Evolutionary conservation across 208 protist genomes (phyloP), one percentile per base, ranked within the genome.

Genomic region (Leishmania arabica): DNA sequence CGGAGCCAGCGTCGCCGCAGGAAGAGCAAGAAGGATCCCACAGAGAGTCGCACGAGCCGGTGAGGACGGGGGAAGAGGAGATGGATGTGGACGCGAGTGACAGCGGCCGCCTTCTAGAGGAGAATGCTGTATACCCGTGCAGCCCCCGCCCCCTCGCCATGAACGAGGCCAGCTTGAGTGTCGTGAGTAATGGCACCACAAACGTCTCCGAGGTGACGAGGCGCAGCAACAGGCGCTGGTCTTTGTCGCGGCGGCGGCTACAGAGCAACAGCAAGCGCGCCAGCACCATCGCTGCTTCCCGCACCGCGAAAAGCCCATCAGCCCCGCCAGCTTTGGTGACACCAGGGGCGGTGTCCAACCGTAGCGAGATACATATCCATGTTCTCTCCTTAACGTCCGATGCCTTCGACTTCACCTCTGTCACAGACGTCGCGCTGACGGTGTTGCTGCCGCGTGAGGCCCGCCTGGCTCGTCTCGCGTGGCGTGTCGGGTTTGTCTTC

Each of bases 401-500:
- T 15, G 60, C 75, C 21, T 95, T 92, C 81, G 88, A 92, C 80
- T 97, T 95, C 77, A 78, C 84, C 31, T 83, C 80, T 45, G 77
- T 97, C 3, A 86, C 86, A 17, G 68, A 86, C 2, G 80, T 97
- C 6, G 93, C 92, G 51, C 86, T 97, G 45, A 92, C 91, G 69
- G 68, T 86, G 45, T 77, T 97, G 58, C 87, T 97, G 54, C 95
- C 95, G 21, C 82, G 83, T 69, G 95, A 97, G 81, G 89, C 90
- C 8, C 85, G 83, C 2, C 60, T 91, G 27, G 89, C 95, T 24
- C 84, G 83, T 4, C 73, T 78, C 4, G 92, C 92, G 56, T 93
- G 89, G 90, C 90, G 93, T 51, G 81, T 84, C 3, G 93, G 92
- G 34, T 83, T 96, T 58, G 78, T 96, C 45, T 91, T 92, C 56